These are phyloP conservation scores for Puccinia polysora DNA, from an alignment of 1,284 basidiomycete genomes.

Conservation along the genomic window DNA sequence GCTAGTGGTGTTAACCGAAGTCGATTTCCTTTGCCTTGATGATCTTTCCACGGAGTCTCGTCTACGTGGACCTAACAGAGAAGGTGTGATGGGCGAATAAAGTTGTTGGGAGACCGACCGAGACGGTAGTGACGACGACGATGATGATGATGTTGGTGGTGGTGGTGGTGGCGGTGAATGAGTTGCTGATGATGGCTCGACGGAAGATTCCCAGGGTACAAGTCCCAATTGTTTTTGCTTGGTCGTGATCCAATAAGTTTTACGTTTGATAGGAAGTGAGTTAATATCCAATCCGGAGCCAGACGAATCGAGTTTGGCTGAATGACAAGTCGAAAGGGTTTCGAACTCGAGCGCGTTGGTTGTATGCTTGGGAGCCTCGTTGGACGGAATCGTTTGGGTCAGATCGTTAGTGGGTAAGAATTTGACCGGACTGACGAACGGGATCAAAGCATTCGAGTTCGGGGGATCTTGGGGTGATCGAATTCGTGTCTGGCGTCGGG, in stretches of 20 bases:
- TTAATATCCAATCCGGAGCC: neutral
- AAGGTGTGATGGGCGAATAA: slow-evolving; percentile 24
- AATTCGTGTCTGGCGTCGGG: slow-evolving; percentile 5
- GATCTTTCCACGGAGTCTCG: neutral
- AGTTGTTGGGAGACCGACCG: neutral
- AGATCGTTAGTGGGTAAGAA: slow-evolving; percentile 25
- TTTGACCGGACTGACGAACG: slow-evolving; percentile 18
- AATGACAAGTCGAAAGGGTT: neutral
- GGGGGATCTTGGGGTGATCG: neutral
- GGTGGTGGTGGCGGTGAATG: neutral
- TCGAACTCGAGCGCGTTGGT: no score
- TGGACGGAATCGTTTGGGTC: neutral
- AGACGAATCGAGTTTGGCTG: neutral
- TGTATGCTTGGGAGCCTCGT: neutral
- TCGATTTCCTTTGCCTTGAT: neutral
- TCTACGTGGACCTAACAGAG: slow-evolving; percentile 21
- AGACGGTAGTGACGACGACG: no score
- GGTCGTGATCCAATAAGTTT: slow-evolving; percentile 42
- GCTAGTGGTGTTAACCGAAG: neutral
- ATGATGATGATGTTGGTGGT: no score
- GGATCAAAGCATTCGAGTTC: neutral
- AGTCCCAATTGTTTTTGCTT: slow-evolving; percentile 32
- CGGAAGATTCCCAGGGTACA: slow-evolving; percentile 22
- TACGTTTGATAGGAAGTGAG: neutral
- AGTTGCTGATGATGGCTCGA: no score